A percentile compares a stretch with the other conserved stretches of the same genome.
These are phyloP conservation scores for Lasiodiplodia citricola DNA, from an alignment of 2,329 filamentous ascomycete genomes.

Conservation along the genomic window DNA sequence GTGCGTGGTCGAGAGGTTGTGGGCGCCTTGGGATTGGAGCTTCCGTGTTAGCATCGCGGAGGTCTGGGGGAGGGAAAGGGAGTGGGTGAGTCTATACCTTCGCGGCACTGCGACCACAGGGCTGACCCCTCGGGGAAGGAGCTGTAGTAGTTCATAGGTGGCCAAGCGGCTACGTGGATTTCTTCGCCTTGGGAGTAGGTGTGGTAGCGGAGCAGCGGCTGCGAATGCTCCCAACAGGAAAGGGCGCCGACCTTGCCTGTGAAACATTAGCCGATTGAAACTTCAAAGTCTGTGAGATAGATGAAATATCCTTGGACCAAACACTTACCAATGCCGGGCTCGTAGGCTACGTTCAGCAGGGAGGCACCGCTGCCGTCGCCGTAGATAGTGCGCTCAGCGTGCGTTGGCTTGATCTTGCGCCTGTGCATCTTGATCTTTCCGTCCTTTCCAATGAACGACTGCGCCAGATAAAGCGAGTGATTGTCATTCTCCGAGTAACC, in stretches of 20 bases:
- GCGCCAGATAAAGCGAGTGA: conserved; percentile 48
- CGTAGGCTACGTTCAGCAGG: conserved; percentile 42
- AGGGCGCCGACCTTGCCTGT: conserved; percentile 43
- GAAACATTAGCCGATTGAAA: too few species aligned
- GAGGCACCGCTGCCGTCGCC: conserved; percentile 45
- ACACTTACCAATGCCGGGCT: conserved; percentile 31
- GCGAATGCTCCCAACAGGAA: conserved; percentile 50
- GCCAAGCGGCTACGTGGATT: conserved; percentile 51
- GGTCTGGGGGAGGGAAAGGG: background rate
- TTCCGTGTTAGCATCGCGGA: background rate
- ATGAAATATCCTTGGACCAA: too few species aligned
- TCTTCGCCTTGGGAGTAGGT: conserved; percentile 46
- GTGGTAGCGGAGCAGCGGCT: conserved; percentile 50
- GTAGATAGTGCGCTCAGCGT: conserved; percentile 52
- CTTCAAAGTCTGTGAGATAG: too few species aligned
- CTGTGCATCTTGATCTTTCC: conserved; percentile 45
- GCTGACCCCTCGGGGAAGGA: conserved; percentile 4
- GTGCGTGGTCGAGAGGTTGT: conserved; percentile 58
- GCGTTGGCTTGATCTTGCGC: conserved; percentile 51
- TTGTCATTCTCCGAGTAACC: conserved; percentile 48
- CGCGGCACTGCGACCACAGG: conserved; percentile 8
- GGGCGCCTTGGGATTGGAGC: conserved; percentile 39
- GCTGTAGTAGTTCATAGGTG: conserved; percentile 38
- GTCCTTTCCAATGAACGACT: conserved; percentile 43
- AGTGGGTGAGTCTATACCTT: background rate